Base-by-base conservation (phyloP, 106 monocot species). In the Phalaenopsis equestris region DNA sequence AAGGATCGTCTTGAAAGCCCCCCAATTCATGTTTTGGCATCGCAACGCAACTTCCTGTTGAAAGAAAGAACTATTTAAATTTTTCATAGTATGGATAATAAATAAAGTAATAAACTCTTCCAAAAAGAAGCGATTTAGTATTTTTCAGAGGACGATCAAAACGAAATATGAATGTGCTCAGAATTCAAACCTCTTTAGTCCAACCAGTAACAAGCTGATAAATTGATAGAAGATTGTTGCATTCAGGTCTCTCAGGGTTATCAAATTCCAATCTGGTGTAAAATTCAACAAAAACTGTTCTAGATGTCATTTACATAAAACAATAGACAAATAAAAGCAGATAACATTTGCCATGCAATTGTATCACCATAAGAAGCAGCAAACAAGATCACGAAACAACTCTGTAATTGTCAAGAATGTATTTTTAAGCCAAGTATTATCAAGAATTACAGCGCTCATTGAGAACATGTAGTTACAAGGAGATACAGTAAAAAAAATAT, bases 171-270 rank as follows among this genome's bases (percentile, higher is more conserved):
- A 70, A 38, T 36, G 39, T 38, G 12, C 9, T 39, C 4, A 70
- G 14, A 55, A 41, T 65, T 1, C 2, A 21, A 80, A 94, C 96
- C 89, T 94, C 92, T 88, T 94, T 97, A 55, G 92, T 90, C 75
- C 61, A 88, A 61, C 91, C 94, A 37, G 92, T 87, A 79, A 97
- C 78, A 85, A 97, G 84, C 78, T 97, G 96, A 81, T 94, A 98
- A 70, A 94, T 83, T 42, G 92, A 89, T 55, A 98, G 92, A 89
- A 98, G 92, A 65, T 98, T 98, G 86, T 84, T 88, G 85, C 94
- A 98, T 85, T 98, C 97, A 74, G 97, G 97, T 74, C 97, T 94
- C 78, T 94, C 97, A 58, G 90, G 92, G 83, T 98, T 98, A 78
- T 88, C 92, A 56, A 94, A 98, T 84, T 98, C 94, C 82, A 98